A percentile compares a stretch with the other conserved stretches of the same genome.
Evolutionary conservation across 2,329 filamentous ascomycete genomes (phyloP).

Genomic region (Eutypella sp.): DNA sequence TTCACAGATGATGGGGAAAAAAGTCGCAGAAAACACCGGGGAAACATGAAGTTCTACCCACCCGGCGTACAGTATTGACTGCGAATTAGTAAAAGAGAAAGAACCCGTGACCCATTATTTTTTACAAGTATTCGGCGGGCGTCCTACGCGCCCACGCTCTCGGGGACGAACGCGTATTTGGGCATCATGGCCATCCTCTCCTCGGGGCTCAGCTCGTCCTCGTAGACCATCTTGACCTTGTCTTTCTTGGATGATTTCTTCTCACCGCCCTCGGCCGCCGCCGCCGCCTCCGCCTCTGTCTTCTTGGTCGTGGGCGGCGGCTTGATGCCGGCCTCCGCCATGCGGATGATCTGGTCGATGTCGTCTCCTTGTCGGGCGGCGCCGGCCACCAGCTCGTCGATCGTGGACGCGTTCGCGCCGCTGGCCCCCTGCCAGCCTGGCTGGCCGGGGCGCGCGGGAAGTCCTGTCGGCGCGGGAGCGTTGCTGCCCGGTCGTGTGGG

Average conservation of each 20-base stretch:
- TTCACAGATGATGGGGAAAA: too few relatives aligned
- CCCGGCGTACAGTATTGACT: too few relatives aligned
- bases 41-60: too few relatives aligned
- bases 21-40: too few relatives aligned
- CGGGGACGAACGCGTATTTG: slow-evolving; percentile 65
- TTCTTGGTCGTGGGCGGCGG: slow-evolving; percentile 42
- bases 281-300: slow-evolving; percentile 15
- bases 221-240: slow-evolving; percentile 72
- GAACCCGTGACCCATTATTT: slow-evolving; percentile 3
- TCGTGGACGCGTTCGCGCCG: slow-evolving; percentile 32
- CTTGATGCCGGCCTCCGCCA: slow-evolving; percentile 58
- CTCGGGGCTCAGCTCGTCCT: slow-evolving; percentile 77
- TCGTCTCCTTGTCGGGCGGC: slow-evolving; percentile 49
- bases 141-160: slow-evolving; percentile 17
- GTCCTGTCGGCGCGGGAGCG: slow-evolving; percentile 33
- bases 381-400: slow-evolving; percentile 44
- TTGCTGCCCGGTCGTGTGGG: slow-evolving; percentile 41
- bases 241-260: slow-evolving; percentile 63
- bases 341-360: slow-evolving; percentile 61
- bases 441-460: slow-evolving; percentile 40
- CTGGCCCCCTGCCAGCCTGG: slow-evolving; percentile 22
- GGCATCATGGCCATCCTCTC: slow-evolving; percentile 80
- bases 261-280: slow-evolving; percentile 38
- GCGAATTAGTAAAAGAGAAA: slow-evolving; percentile 1
- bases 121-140: slow-evolving; percentile 5